Percentiles rank a stretch among this genome's conserved stretches.
phyloP scores from a whole-genome alignment of 345 rosid species.

The Capsella bursapastoris region DNA sequence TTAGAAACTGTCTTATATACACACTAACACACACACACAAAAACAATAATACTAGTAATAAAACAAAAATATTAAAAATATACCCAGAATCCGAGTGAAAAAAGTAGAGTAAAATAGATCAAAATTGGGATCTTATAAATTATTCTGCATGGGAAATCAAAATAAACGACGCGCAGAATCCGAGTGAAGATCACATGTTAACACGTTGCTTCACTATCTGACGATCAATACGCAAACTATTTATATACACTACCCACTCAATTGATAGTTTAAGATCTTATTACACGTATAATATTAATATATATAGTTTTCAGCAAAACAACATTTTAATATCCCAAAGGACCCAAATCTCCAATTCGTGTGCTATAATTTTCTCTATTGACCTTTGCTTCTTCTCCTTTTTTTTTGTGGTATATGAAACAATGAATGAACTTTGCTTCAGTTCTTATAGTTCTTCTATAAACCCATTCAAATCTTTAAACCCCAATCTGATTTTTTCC shows the following conservation, averaged over 20 bases:
- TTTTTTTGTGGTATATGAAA: too few relatives aligned
- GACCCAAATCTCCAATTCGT: background rate
- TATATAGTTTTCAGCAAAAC: background rate
- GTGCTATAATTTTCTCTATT: conserved; percentile 5
- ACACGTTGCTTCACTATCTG: conserved; percentile 37
- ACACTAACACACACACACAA: background rate
- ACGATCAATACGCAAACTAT: conserved; percentile 18
- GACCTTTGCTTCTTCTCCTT: conserved; percentile 10
- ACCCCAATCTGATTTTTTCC: background rate
- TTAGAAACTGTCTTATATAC: conserved; percentile 8
- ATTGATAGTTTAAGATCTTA: background rate
- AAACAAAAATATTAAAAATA: background rate
- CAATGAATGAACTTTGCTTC: conserved; percentile 4
- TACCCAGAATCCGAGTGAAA: too few relatives aligned
- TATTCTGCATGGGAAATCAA: conserved; percentile 37
- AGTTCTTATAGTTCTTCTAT: background rate
- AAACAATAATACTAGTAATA: background rate
- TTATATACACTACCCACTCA: background rate
- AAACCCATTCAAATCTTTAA: background rate
- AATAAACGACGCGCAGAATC: conserved; percentile 36
- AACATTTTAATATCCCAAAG: background rate
- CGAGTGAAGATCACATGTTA: conserved; percentile 39
- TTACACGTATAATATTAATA: background rate
- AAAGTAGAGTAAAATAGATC: too few relatives aligned
- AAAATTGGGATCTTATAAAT: conserved; percentile 17